These are phyloP conservation scores for Colletotrichum sp. DNA, from an alignment of 2,329 filamentous ascomycete genomes.

Conservation along the genomic window DNA sequence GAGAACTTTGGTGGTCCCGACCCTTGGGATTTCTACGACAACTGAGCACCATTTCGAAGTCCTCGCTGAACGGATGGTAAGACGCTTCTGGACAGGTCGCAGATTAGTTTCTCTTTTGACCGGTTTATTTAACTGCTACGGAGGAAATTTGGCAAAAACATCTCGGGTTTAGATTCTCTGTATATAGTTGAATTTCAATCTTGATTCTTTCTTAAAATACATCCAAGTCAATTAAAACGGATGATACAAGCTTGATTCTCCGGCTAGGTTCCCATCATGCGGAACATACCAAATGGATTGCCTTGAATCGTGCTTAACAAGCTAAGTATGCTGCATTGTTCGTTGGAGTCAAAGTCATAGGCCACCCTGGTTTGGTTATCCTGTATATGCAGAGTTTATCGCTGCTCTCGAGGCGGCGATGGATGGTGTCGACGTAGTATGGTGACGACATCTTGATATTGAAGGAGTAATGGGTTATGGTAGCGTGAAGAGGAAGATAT, in stretches of 20 bases:
- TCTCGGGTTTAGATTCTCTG: not conserved
- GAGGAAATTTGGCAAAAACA: not conserved
- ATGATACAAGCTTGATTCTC: not conserved
- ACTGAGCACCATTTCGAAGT: not conserved
- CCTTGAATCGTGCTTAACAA: not conserved
- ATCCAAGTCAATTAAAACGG: fast-evolving
- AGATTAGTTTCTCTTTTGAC: not conserved
- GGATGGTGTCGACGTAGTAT: too few species aligned
- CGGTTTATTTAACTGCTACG: not conserved
- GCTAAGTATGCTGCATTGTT: not conserved
- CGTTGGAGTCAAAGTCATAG: not conserved
- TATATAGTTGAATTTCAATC: not conserved
- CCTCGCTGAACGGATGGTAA: not conserved
- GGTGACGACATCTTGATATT: too few species aligned
- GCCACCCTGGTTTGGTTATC: not conserved
- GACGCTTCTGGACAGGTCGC: not conserved
- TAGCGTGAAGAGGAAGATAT: too few species aligned
- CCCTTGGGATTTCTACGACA: not conserved
- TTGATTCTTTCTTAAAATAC: not conserved
- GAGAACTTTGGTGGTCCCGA: not conserved
- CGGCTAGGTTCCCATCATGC: not conserved
- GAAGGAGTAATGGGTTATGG: too few species aligned
- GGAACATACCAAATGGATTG: not conserved
- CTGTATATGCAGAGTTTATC: not conserved
- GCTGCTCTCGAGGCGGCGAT: not conserved